Conservation (phyloP, 208 protist species). For the Kentomonas sorsogonicus region DNA sequence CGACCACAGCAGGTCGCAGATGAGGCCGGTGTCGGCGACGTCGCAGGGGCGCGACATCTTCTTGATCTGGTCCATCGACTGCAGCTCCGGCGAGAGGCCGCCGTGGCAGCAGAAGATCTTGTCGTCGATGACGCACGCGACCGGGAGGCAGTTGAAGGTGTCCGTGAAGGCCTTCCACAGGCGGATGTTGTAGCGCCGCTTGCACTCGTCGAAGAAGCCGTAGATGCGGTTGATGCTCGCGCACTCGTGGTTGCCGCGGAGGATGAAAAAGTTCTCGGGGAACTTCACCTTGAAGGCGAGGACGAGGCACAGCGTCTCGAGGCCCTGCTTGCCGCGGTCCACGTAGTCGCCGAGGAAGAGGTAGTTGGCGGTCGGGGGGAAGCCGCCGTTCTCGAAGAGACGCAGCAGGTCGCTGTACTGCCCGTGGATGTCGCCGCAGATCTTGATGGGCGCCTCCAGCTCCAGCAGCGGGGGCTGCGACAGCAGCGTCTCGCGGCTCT, state of each 20-base stretch:
- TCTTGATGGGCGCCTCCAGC: slow-evolving; percentile 91
- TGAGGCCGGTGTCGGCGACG: slow-evolving; percentile 97
- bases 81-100: slow-evolving; percentile 96
- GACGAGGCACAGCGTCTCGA: slow-evolving; percentile 98
- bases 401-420: slow-evolving; percentile 99
- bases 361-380: slow-evolving; percentile 98
- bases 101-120: slow-evolving; percentile 99
- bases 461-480: slow-evolving; percentile 82
- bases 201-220: slow-evolving; percentile 99
- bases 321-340: slow-evolving; percentile 97
- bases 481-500: slow-evolving; percentile 85
- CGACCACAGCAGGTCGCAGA: slow-evolving; percentile 99
- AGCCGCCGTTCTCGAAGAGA: slow-evolving; percentile 99
- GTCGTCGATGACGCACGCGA: slow-evolving; percentile 98
- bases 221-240: slow-evolving; percentile 99
- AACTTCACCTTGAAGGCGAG: slow-evolving; percentile 99
- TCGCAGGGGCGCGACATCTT: slow-evolving; percentile 96
- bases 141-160: slow-evolving; percentile 98
- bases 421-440: slow-evolving; percentile 98
- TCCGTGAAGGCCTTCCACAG: slow-evolving; percentile 99
- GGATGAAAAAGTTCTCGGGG: slow-evolving; percentile 99
- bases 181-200: slow-evolving; percentile 97
- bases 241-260: slow-evolving; percentile 99
- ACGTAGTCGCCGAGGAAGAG: slow-evolving; percentile 99
- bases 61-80: slow-evolving; percentile 95